Conservation (phyloP, 805 yeast genomes). For the Schizosaccharomyces pombe region ASM294v3 CU329670.1:3734001-3734500, state of each 20-base stretch:
- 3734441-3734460: conserved; percentile 60
- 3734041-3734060: conserved; percentile 94
- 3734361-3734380: conserved; percentile 90
- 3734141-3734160: conserved; percentile 81
- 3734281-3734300: conserved; percentile 97
- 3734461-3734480: conserved; percentile 90
- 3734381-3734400: conserved; percentile 92
- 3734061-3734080: conserved; percentile 83
- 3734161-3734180: conserved; percentile 98
- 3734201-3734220: conserved; percentile 91
- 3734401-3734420: conserved; percentile 98
- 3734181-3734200: conserved; percentile 94
- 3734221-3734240: conserved; percentile 96
- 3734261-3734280: conserved; percentile 98
- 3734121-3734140: conserved; percentile 94
- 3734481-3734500: conserved; percentile 83
- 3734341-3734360: conserved; percentile 61
- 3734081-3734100: conserved; percentile 93
- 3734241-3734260: conserved; percentile 96
- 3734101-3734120: conserved; percentile 99
- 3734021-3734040: conserved; percentile 88
- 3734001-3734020: conserved; percentile 85
- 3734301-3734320: conserved; percentile 90
- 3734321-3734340: conserved; percentile 73
- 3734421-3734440: conserved; percentile 82